Evolutionary conservation across 2,329 filamentous ascomycete genomes (phyloP), one percentile per base, ranked within the genome.

Genomic region (Penicillium sp.): DNA sequence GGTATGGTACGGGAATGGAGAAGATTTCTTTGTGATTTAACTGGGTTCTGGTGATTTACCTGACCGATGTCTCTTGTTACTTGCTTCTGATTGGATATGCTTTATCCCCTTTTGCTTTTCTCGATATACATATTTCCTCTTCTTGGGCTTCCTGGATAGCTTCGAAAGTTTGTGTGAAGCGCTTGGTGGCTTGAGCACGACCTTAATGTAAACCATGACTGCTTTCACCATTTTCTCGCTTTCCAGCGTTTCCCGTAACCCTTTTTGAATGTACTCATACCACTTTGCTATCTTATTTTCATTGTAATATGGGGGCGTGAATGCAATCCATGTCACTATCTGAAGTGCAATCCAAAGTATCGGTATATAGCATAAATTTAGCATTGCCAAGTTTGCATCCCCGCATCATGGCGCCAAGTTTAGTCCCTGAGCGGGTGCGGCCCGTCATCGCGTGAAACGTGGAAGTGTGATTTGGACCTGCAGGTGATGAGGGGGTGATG

Each of bases 171-270:
- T 65, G 63, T 66, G 64, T 61, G 64, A 64, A 65, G 64, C 65
- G 59, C 61, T 65, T 66, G 62, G 59, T 64, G 60, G 64, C 64
- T 66, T 66, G 59, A 64, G 64, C 64, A 66, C 59, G 64, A 66
- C 57, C 58, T 65, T 65, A 66, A 65, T 67, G 65, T 67, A 67
- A 66, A 66, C 62, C 63, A 67, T 67, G 64, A 67, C 63, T 61
- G 63, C 63, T 67, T 64, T 64, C 61, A 63, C 59, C 58, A 46
- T 56, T 62, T 51, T 57, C 56, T 48, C 48, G 55, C 53, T 57
- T 50, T 62, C 60, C 61, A 61, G 62, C 49, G 55, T 60, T 45
- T 29, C 55, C 57, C 53, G 63, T 64, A 64, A 60, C 58, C 56
- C 54, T 55, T 61, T 59, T 59, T 45, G 50, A 65, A 65, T 63